Base-by-base conservation (phyloP, 106 monocot species). In the Triglochin maritima region DNA sequence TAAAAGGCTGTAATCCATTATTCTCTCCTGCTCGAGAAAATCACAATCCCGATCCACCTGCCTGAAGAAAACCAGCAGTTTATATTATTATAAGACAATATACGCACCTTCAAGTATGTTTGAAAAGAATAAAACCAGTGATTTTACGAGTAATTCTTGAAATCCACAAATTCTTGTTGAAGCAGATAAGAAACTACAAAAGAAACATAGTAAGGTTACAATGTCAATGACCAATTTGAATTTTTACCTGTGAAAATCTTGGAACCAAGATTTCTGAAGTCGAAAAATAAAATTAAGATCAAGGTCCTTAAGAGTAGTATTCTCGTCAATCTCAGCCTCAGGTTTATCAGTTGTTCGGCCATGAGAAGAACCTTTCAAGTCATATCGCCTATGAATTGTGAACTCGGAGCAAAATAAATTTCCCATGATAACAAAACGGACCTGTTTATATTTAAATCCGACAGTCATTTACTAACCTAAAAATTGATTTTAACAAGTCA, bases 1-100 rank as follows among this genome's bases (percentile, higher is more conserved):
- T 70, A 94, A 79, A 72, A 94, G 82, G 66, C 93, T 94, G 60
- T 94, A 94, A 53, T 94, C 93, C 93, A 94, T 94, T 44, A 94
- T 89, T 69, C 84, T 84, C 73, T 94, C 94, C 74, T 87, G 87
- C 77, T 94, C 94, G 51, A 94, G 84, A 56, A 94, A 83, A 0
- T 89, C 94, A 59, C 94, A 89, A 48, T 94, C 94, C 56, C 73
- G 82, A 41, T 89, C 89, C 17, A 94, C 77, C 76, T 94, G 94
- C 75, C 94, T 94, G 71, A 43, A 67, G 13, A 51, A 44, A 55
- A 63, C 29, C 11, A 59, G 6, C 0, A 47, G 46, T 50, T 8
- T 52, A 11, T 52, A 11, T 8, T 2, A 11, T 52, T 52, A 11
- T 52, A 62, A 44, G 9, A 49, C 50, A 13, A 13, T 6, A 12